Conservation (phyloP, 805 yeast species). For the Nematodospora valgi region DNA sequence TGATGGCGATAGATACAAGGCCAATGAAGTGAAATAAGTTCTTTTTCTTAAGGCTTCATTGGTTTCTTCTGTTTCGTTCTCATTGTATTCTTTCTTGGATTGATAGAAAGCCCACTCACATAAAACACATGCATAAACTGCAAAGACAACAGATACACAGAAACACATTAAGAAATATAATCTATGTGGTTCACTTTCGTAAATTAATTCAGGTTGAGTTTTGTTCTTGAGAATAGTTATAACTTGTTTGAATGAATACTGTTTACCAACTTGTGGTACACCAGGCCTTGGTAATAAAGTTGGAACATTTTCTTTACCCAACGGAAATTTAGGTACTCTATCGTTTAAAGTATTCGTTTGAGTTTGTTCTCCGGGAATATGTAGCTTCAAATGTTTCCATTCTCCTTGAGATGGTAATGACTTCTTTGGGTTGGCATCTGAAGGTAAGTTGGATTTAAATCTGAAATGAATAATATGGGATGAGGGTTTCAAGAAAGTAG, state of each 20-base stretch:
- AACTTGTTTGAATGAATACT: constrained; percentile 58
- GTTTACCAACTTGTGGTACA: constrained; percentile 66
- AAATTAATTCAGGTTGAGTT: constrained; percentile 65
- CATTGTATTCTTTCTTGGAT: constrained; percentile 49
- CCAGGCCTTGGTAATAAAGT: constrained; percentile 72
- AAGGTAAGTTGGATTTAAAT: constrained; percentile 27
- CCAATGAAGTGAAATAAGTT: constrained; percentile 31
- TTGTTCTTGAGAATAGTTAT: constrained; percentile 52
- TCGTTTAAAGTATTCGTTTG: constrained; percentile 47
- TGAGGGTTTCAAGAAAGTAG: not conserved
- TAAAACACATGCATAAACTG: constrained; percentile 64
- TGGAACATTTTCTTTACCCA: constrained; percentile 61
- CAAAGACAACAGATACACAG: constrained; percentile 63
- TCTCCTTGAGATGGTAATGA: constrained; percentile 33
- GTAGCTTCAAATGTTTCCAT: constrained; percentile 42
- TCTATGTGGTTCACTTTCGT: constrained; percentile 81
- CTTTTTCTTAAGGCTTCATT: constrained; percentile 41
- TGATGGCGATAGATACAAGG: constrained; percentile 27
- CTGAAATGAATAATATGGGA: constrained; percentile 5
- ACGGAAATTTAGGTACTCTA: constrained; percentile 63
- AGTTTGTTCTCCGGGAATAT: constrained; percentile 54
- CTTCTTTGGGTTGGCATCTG: constrained; percentile 27
- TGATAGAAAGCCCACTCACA: constrained; percentile 54
- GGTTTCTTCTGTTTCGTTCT: constrained; percentile 44
- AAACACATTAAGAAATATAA: constrained; percentile 68